Conservation (phyloP, 2,329 filamentous ascomycete species). For the Cyphellophora attinorum region DNA sequence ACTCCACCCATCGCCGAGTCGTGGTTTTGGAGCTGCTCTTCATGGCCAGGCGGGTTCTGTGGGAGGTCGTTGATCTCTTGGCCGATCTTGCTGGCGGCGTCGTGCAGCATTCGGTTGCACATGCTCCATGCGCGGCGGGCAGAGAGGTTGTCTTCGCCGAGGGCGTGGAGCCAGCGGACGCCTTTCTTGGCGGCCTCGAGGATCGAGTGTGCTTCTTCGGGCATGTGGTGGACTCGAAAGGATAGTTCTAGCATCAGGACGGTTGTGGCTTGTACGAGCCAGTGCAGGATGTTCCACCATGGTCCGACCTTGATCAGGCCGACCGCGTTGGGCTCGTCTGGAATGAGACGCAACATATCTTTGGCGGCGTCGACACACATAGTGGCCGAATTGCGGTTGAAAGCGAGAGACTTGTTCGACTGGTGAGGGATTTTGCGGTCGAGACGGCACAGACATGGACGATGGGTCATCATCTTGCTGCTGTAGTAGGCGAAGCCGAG, state of each 20-base stretch:
- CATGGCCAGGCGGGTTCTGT: constrained; percentile 9
- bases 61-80: constrained; percentile 23
- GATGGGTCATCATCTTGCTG: constrained; percentile 32
- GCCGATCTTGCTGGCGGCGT: constrained; percentile 24
- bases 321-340: constrained; percentile 29
- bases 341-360: constrained; percentile 30
- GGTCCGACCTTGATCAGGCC: constrained; percentile 31
- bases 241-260: constrained; percentile 37
- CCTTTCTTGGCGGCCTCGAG: constrained; percentile 30
- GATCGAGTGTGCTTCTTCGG: constrained; percentile 28
- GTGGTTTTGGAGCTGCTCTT: not conserved
- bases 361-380: constrained; percentile 29
- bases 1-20: not conserved
- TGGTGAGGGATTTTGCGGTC: constrained; percentile 25
- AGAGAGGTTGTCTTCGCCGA: constrained; percentile 27
- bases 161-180: constrained; percentile 32
- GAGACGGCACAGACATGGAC: constrained; percentile 36
- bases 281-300: constrained; percentile 38
- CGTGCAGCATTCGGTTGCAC: constrained; percentile 27
- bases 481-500: constrained; percentile 36
- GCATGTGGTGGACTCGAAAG: constrained; percentile 34
- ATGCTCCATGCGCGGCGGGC: constrained; percentile 33
- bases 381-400: constrained; percentile 30
- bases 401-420: constrained; percentile 21
- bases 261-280: constrained; percentile 34